A percentile compares a stretch with the other conserved stretches of the same genome.
These are phyloP conservation scores for Cudoniella acicularis DNA, from an alignment of 495 filamentous ascomycete species.

Conservation along the genomic window DNA sequence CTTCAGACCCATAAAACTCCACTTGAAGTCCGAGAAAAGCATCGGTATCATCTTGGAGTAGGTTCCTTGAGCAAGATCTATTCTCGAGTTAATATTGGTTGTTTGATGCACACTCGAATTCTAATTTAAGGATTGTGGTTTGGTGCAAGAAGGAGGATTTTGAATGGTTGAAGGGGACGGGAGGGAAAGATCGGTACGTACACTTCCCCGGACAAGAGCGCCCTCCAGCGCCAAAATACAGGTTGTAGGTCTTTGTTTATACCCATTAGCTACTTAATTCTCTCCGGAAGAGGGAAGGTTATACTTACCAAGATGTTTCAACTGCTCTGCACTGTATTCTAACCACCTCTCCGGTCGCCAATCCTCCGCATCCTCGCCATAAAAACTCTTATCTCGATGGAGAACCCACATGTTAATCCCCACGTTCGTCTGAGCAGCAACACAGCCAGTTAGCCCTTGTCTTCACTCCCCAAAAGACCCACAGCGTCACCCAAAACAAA, in stretches of 20 bases:
- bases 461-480: background rate
- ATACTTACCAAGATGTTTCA: constrained; percentile 6
- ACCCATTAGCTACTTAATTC: background rate
- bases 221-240: background rate
- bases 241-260: background rate
- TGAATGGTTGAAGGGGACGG: background rate
- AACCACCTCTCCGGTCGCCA: constrained; percentile 68
- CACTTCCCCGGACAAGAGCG: constrained; percentile 6
- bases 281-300: background rate
- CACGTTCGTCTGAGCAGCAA: constrained; percentile 7
- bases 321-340: constrained; percentile 24
- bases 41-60: constrained; percentile 13
- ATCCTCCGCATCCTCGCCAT: constrained; percentile 57
- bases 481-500: background rate
- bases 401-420: constrained; percentile 16
- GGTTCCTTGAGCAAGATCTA: constrained; percentile 18
- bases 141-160: background rate
- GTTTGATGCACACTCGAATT: background rate
- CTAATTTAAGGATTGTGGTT: background rate
- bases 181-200: background rate
- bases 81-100: background rate
- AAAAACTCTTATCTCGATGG: constrained; percentile 30
- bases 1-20: constrained; percentile 3
- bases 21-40: constrained; percentile 12
- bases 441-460: background rate